Evolutionary conservation across 2,329 filamentous ascomycete species (phyloP).

Genomic region (Colletotrichum destructivum): DNA sequence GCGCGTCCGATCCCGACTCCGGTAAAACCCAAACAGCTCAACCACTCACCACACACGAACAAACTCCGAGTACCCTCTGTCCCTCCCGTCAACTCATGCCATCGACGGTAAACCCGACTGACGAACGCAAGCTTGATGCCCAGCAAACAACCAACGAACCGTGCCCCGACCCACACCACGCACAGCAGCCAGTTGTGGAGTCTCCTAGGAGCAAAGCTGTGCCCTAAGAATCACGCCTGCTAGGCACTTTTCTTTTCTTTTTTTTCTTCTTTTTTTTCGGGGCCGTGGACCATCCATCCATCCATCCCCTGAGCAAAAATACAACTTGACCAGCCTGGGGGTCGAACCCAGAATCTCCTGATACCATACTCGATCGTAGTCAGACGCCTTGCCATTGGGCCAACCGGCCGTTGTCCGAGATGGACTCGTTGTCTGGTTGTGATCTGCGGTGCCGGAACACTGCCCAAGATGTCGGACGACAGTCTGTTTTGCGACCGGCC

Average conservation of each 20-base stretch:
- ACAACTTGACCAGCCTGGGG: constrained; percentile 38
- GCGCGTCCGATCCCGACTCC: constrained; percentile 4
- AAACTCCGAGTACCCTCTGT: too few relatives aligned
- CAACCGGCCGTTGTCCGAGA: constrained; percentile 44
- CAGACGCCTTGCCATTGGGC: constrained; percentile 61
- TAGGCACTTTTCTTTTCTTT: background rate
- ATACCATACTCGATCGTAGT: constrained; percentile 52
- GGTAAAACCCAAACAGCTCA: too few relatives aligned
- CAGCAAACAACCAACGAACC: constrained; percentile 36
- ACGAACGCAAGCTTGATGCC: constrained; percentile 31
- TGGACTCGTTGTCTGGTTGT: background rate
- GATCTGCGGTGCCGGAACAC: rapidly evolving
- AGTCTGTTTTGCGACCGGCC: background rate
- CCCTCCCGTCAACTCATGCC: constrained; percentile 11
- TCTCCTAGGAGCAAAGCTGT: background rate
- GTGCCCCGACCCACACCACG: constrained; percentile 27
- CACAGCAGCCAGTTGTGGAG: constrained; percentile 13
- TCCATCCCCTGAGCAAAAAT: background rate
- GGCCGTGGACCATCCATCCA: too few relatives aligned
- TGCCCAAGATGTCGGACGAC: background rate
- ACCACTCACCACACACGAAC: background rate
- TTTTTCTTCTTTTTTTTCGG: too few relatives aligned
- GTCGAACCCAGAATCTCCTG: constrained; percentile 43
- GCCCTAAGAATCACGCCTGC: constrained; percentile 12
- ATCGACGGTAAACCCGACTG: background rate